Evolutionary conservation across 2,329 filamentous ascomycete species (phyloP).

Genomic region (Didymosphaeria variabile): DNA sequence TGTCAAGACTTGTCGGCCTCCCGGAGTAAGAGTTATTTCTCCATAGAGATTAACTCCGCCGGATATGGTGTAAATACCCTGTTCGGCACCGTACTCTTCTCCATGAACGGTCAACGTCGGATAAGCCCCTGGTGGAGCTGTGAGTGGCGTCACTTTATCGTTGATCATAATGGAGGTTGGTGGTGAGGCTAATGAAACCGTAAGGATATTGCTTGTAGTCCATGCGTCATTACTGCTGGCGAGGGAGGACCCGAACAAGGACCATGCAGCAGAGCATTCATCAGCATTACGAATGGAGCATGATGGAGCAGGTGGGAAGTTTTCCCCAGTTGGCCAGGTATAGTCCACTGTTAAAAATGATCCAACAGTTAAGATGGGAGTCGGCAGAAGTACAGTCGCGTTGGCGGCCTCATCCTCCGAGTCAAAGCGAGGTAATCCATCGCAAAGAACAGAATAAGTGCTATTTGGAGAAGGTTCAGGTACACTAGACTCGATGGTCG

Average conservation of each 20-base stretch:
- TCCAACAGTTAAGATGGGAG: background rate
- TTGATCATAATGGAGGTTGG: conserved; percentile 18
- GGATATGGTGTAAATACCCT: conserved; percentile 3
- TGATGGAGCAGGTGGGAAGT: background rate
- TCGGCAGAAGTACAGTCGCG: background rate
- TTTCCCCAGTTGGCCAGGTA: background rate
- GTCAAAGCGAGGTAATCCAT: conserved; percentile 14
- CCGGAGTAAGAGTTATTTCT: no score
- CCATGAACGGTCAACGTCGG: conserved; percentile 11
- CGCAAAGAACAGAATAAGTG: conserved; percentile 5
- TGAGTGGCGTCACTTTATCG: conserved; percentile 11
- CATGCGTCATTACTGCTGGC: conserved; percentile 2
- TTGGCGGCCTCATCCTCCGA: background rate
- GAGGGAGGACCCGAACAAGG: conserved; percentile 11
- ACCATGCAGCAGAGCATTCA: conserved; percentile 11
- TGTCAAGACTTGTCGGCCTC: no score
- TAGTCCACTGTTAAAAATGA: background rate
- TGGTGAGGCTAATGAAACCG: conserved; percentile 16
- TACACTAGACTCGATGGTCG: conserved; percentile 1
- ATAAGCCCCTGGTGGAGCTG: conserved; percentile 5
- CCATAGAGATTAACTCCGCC: background rate
- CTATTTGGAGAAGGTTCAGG: conserved; percentile 1
- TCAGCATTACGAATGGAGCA: conserved; percentile 2
- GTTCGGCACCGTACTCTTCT: background rate
- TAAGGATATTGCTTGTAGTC: conserved; percentile 12